Conservation (phyloP, 352 stramenopile species). For the Pythium apleroticum region DNA sequence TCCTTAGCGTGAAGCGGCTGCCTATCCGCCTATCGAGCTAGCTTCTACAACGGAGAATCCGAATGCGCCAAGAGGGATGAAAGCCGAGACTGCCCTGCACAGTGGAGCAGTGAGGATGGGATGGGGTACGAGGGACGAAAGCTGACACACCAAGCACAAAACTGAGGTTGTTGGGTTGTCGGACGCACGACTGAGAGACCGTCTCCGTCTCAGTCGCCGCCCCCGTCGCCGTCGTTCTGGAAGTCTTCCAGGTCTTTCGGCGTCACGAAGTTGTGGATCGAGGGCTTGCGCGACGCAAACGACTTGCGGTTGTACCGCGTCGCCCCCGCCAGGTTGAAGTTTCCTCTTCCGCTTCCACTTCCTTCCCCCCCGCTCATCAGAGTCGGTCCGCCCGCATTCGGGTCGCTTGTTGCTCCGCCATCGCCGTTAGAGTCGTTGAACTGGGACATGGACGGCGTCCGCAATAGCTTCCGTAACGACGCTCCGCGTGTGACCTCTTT, state of each 20-base stretch:
- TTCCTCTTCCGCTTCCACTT: not conserved
- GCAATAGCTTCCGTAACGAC: constrained; percentile 25
- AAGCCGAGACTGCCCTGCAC: not conserved
- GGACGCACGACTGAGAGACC: not conserved
- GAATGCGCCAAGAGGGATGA: too few species aligned
- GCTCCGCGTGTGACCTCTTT: constrained; percentile 37
- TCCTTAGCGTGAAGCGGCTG: not conserved
- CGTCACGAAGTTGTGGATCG: constrained; percentile 61
- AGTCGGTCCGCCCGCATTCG: not conserved
- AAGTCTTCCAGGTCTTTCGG: constrained; percentile 63
- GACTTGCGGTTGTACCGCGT: constrained; percentile 23
- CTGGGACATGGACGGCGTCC: not conserved
- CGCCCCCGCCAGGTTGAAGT: constrained; percentile 4
- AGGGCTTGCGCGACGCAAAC: constrained; percentile 28
- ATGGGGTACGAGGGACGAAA: not conserved
- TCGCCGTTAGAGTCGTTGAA: not conserved
- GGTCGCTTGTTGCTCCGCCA: not conserved
- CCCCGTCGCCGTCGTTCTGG: constrained; percentile 33
- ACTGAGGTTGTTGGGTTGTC: not conserved
- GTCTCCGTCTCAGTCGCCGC: constrained; percentile 25
- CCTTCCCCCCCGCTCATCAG: not conserved
- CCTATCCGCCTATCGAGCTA: not conserved
- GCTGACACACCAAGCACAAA: not conserved
- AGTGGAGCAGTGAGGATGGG: too few species aligned
- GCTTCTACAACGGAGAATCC: not conserved